These are phyloP conservation scores for Urostyla sp. DNA, from an alignment of 73 alveolate genomes.

Conservation along the genomic window DNA sequence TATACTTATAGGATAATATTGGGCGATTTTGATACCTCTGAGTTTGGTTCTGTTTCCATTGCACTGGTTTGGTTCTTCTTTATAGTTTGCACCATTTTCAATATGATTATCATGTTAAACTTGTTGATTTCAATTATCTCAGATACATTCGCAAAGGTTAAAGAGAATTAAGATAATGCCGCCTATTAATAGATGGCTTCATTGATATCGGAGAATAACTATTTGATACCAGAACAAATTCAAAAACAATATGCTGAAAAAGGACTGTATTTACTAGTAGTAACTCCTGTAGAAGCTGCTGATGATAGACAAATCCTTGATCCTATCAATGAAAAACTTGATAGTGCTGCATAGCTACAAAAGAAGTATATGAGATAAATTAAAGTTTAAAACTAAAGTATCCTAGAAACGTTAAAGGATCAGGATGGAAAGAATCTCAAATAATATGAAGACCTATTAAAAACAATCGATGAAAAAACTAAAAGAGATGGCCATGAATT, in stretches of 20 bases:
- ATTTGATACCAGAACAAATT: constrained; percentile 1
- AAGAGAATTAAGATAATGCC: constrained; percentile 5
- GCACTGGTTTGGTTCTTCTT: constrained; percentile 48
- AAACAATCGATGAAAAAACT: too few species aligned
- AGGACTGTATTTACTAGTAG: background rate
- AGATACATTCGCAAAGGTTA: constrained; percentile 50
- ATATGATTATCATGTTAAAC: constrained; percentile 53
- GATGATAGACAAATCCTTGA: constrained; percentile 1
- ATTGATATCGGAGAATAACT: constrained; percentile 38
- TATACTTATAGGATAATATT: constrained; percentile 46
- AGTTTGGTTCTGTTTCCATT: constrained; percentile 23
- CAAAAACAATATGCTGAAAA: constrained; percentile 10
- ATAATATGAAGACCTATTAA: too few species aligned
- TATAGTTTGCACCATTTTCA: constrained; percentile 23
- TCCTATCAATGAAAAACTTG: constrained; percentile 29
- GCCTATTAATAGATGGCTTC: constrained; percentile 28
- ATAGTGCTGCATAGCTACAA: too few species aligned
- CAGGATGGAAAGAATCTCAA: too few species aligned
- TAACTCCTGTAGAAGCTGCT: background rate
- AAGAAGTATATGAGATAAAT: too few species aligned
- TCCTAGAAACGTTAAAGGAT: too few species aligned
- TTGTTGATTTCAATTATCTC: constrained; percentile 54
- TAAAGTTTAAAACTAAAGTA: too few species aligned
- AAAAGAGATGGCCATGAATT: too few species aligned
- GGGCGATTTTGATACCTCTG: constrained; percentile 54